Base-by-base conservation (phyloP, 2,329 filamentous ascomycete species). In the Hypoxylon sp. region DNA sequence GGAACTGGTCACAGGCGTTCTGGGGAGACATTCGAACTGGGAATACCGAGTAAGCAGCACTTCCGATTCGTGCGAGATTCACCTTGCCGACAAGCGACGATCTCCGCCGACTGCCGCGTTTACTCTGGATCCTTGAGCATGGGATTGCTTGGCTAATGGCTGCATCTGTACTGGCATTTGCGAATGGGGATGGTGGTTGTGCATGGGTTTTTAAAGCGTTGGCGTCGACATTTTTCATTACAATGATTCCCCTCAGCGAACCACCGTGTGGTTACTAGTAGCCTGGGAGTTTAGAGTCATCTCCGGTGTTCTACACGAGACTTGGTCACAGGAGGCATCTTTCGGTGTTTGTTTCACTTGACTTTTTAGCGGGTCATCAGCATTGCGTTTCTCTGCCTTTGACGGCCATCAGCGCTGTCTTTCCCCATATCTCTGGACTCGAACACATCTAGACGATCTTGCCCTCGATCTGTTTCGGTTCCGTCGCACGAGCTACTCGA, bases 111-210 rank as follows among this genome's bases (percentile, higher is more conserved):
- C 45, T 40, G 49, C 60, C 46, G 40, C 49, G 32, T 49, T 49
- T 67, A 65, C 56, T 69, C 60, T 68, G 66, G 64, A 70, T 71
- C 57, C 61, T 65, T 53, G 48, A 70, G 63, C 61, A 45, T 65
- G 53, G 70, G 52, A 67, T 52, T 60, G 62, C 64, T 72, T 74
- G 72, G 71, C 69, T 76, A 70, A 62, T 71, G 66, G 69, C 69
- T 71, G 70, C 72, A 73, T 72, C 55, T 74, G 64, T 70, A 67
- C 69, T 72, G 66, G 71, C 70, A 73, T 77, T 75, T 72, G 68
- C 68, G 66, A 66, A 67, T 63, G 62, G 69, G 67, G 68, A 65
- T 72, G 62, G 68, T 71, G 61, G 55, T 65, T 64, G 64, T 71
- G 68, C 71, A 73, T 75, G 68, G 68, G 70, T 75, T 67, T 67